phyloP scores from a whole-genome alignment of 1,284 basidiomycete species.

The Cutaneotrichosporon cyanovorans region DNA sequence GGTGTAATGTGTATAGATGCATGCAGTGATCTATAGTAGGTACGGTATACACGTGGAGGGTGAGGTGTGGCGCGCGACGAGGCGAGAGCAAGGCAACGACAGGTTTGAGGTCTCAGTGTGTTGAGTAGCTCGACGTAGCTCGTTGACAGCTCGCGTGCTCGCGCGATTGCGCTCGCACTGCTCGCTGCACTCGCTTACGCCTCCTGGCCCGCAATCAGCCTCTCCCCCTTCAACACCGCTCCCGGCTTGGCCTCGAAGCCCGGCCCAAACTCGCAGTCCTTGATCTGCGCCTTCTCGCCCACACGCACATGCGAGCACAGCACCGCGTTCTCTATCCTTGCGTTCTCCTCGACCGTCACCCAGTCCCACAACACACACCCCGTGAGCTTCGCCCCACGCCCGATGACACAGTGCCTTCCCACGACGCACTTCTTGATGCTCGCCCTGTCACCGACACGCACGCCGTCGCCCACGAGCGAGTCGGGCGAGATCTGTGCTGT shows the following conservation, averaged over 20 bases:
- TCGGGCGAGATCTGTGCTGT: conserved; percentile 80
- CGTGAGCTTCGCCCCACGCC: conserved; percentile 72
- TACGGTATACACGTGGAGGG: too few relatives aligned
- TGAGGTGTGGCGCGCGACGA: too few relatives aligned
- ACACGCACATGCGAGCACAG: conserved; percentile 74
- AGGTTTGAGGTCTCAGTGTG: too few relatives aligned
- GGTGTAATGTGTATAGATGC: too few relatives aligned
- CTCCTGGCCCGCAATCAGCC: conserved; percentile 49
- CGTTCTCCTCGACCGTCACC: conserved; percentile 62
- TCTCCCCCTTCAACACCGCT: conserved; percentile 58
- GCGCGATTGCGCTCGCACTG: too few relatives aligned
- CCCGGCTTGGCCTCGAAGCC: conserved; percentile 69
- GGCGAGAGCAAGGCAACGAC: too few relatives aligned
- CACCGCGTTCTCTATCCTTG: conserved; percentile 81
- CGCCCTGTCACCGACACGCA: conserved; percentile 72
- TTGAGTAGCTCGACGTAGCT: too few relatives aligned
- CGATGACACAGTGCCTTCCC: conserved; percentile 80
- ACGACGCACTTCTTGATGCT: conserved; percentile 82
- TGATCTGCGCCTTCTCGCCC: conserved; percentile 69
- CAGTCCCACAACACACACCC: conserved; percentile 88
- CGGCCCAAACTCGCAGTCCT: conserved; percentile 75
- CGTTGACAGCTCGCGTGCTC: too few relatives aligned
- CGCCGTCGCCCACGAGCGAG: conserved; percentile 71
- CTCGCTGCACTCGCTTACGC: too few relatives aligned
- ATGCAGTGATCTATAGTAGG: too few relatives aligned